phyloP scores from a whole-genome alignment of 2,329 filamentous ascomycete genomes.

The Tolypocladium tropicale region DNA sequence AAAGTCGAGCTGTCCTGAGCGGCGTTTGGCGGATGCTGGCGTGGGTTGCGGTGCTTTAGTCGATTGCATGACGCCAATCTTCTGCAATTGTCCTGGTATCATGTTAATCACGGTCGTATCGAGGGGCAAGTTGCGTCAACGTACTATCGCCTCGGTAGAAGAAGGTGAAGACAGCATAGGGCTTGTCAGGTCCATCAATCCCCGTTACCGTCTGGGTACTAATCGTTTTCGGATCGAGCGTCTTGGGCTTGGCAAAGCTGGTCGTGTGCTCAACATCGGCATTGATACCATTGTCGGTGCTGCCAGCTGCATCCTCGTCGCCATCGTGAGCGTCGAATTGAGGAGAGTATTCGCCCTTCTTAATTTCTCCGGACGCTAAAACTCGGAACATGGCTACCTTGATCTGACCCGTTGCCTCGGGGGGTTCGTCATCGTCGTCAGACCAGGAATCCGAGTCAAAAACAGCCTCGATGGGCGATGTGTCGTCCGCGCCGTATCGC shows the following conservation, averaged over 20 bases:
- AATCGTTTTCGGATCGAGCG: constrained; percentile 90
- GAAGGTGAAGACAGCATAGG: constrained; percentile 95
- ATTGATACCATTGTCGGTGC: constrained; percentile 51
- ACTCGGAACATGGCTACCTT: constrained; percentile 96
- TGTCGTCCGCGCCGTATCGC: constrained; percentile 69
- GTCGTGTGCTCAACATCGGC: constrained; percentile 93
- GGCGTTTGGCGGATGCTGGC: constrained; percentile 57
- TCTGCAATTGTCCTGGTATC: constrained; percentile 73
- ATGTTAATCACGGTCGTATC: not conserved
- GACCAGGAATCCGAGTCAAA: constrained; percentile 65
- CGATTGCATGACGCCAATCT: constrained; percentile 79
- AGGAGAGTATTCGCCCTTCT: constrained; percentile 94
- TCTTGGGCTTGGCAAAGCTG: constrained; percentile 94
- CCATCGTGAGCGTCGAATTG: constrained; percentile 97
- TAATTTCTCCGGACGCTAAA: constrained; percentile 90
- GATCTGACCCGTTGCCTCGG: constrained; percentile 93
- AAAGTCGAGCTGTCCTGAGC: constrained; percentile 77
- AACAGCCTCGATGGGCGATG: constrained; percentile 61
- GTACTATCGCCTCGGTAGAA: constrained; percentile 91
- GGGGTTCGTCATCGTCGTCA: constrained; percentile 75
- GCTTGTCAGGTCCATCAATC: constrained; percentile 90
- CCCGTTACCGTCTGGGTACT: constrained; percentile 99
- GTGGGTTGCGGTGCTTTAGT: constrained; percentile 54
- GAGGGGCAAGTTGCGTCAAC: constrained; percentile 25
- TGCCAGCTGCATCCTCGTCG: constrained; percentile 57